These are phyloP conservation scores for Coleophoma cylindrospora DNA, from an alignment of 2,329 filamentous ascomycete species.

Conservation along the genomic window DNA sequence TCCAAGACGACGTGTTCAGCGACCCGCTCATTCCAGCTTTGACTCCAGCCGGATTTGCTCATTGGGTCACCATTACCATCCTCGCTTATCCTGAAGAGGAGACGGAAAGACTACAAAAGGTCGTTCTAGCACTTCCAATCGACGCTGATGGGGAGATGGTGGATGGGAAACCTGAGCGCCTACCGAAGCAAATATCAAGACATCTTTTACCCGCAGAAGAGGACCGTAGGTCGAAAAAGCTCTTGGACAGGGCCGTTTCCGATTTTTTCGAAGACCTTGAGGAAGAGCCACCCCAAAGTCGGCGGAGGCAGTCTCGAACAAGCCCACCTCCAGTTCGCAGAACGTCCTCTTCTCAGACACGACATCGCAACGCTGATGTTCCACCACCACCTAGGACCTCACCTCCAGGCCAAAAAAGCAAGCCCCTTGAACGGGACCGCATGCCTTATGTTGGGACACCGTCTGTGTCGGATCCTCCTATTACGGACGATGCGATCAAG, in stretches of 20 bases:
- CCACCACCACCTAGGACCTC: slow-evolving; percentile 16
- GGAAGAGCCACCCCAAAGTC: slow-evolving; percentile 32
- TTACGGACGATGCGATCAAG: slow-evolving; percentile 39
- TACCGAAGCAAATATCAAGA: slow-evolving; percentile 74
- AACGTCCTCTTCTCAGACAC: slow-evolving; percentile 11
- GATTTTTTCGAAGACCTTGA: slow-evolving; percentile 38
- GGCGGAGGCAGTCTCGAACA: slow-evolving; percentile 24
- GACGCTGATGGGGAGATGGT: slow-evolving; percentile 47
- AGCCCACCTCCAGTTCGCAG: slow-evolving; percentile 17
- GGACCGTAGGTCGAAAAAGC: slow-evolving; percentile 51
- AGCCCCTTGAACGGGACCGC: slow-evolving; percentile 29
- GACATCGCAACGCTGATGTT: slow-evolving; percentile 12
- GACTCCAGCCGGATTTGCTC: slow-evolving; percentile 62
- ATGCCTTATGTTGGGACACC: slow-evolving; percentile 30
- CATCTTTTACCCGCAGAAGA: slow-evolving; percentile 61
- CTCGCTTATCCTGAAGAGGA: slow-evolving; percentile 74
- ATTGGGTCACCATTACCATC: slow-evolving; percentile 70
- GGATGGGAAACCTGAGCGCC: slow-evolving; percentile 61
- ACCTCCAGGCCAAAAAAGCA: slow-evolving; percentile 13
- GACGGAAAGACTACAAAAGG: slow-evolving; percentile 61
- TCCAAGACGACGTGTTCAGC: slow-evolving; percentile 47
- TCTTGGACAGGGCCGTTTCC: slow-evolving; percentile 55
- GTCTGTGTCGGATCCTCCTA: slow-evolving; percentile 29
- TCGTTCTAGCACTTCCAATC: slow-evolving; percentile 68
- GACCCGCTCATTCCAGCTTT: slow-evolving; percentile 58